phyloP scores from a whole-genome alignment of 352 stramenopile genomes.

The Phytopythium chamaehyphon region DNA sequence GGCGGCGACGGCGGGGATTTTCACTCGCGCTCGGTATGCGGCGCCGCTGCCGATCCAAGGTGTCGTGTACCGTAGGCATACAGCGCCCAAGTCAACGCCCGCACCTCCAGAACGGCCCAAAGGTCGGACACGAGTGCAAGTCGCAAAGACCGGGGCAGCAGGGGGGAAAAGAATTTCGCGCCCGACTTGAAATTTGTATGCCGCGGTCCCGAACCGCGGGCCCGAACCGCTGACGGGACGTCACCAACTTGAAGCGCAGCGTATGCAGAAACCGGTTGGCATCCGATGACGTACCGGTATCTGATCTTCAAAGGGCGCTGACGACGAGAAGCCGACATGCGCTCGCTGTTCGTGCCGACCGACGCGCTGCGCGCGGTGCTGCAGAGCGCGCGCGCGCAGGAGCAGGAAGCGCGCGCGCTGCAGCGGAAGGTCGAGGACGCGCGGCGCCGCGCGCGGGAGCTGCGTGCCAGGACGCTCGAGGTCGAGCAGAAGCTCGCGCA shows the following conservation, averaged over 20 bases:
- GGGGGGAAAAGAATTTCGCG: too few species aligned
- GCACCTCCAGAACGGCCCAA: slow-evolving; percentile 1
- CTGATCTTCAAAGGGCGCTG: too few species aligned
- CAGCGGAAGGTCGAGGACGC: slow-evolving; percentile 29
- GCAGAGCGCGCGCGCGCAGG: slow-evolving; percentile 25
- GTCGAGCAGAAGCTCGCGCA: slow-evolving; percentile 45
- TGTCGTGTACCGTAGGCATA: slow-evolving; percentile 1
- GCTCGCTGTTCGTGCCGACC: slow-evolving; percentile 38
- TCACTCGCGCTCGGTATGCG: slow-evolving; percentile 1
- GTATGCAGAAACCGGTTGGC: too few species aligned
- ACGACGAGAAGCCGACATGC: too few species aligned
- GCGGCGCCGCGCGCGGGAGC: slow-evolving; percentile 25
- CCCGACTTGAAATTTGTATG: slow-evolving; percentile 1
- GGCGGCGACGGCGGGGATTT: background rate
- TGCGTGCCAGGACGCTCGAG: slow-evolving; percentile 32
- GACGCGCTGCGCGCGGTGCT: slow-evolving; percentile 38
- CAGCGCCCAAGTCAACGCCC: background rate
- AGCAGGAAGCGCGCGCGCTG: slow-evolving; percentile 32
- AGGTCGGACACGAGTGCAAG: background rate
- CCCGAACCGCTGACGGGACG: too few species aligned
- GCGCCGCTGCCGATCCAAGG: too few species aligned
- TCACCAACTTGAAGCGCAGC: too few species aligned
- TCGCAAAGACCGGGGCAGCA: too few species aligned
- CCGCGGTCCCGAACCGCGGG: too few species aligned
- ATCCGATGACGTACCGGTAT: too few species aligned